These are phyloP conservation scores for Solanum hybrid DNA, from an alignment of 305 asterid genomes.

Conservation along the genomic window DNA sequence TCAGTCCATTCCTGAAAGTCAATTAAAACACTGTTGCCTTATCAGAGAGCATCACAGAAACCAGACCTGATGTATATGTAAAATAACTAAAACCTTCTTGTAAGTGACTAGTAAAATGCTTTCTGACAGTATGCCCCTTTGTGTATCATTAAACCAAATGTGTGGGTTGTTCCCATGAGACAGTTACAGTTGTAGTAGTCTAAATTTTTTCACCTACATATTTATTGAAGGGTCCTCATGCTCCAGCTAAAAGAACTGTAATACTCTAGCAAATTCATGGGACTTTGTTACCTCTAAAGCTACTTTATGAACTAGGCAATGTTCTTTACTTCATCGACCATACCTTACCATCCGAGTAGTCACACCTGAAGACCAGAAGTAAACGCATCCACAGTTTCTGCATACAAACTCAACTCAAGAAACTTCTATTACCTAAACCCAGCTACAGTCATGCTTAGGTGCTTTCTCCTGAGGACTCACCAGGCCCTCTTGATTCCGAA, in stretches of 20 bases:
- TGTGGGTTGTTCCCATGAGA: not conserved
- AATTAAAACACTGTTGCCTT: not conserved
- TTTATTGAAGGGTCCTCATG: not conserved
- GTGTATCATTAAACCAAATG: not conserved
- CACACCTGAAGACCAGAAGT: not conserved
- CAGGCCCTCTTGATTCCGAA: not conserved
- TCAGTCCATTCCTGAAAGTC: constrained; percentile 49
- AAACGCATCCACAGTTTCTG: not conserved
- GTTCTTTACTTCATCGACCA: not conserved
- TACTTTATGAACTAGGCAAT: not conserved
- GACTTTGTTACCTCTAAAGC: not conserved
- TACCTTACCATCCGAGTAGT: not conserved
- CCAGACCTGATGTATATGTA: not conserved
- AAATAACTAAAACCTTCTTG: not conserved
- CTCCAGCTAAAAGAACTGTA: not conserved
- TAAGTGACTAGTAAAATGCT: not conserved
- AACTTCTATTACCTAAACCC: not conserved
- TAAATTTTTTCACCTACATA: not conserved
- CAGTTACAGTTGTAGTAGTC: not conserved
- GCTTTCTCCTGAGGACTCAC: not conserved
- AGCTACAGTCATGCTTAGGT: not conserved
- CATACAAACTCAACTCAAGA: not conserved
- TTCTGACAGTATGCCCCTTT: not conserved
- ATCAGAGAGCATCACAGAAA: not conserved
- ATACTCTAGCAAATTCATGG: not conserved